Percentiles rank a stretch among this genome's conserved stretches.
Evolutionary conservation across 192 early-diverging fungal species (phyloP).

Genomic region (Mycoemilia scoparia): DNA sequence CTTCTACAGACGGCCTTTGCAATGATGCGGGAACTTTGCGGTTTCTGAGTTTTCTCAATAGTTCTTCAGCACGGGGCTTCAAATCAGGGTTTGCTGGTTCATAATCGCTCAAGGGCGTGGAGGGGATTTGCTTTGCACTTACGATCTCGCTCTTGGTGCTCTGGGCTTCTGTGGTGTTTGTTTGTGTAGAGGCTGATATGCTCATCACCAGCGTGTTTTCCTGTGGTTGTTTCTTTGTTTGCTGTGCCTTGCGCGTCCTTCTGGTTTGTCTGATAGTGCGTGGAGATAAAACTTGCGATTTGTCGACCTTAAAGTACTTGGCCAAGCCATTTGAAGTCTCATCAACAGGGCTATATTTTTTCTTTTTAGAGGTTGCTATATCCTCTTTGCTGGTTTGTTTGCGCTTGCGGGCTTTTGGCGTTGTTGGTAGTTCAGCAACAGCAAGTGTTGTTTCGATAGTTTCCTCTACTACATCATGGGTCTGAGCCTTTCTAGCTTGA

Average conservation of each 20-base stretch:
- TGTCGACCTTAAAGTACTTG: not conserved
- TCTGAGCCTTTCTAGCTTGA: too few relatives aligned
- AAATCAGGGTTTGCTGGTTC: too few relatives aligned
- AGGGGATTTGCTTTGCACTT: too few relatives aligned
- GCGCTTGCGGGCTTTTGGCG: conserved; percentile 9
- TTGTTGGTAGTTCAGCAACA: not conserved
- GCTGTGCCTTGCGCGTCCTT: not conserved
- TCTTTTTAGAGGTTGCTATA: not conserved
- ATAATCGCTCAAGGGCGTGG: too few relatives aligned
- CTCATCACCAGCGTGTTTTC: too few relatives aligned
- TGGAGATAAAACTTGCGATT: not conserved
- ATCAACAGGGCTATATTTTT: not conserved
- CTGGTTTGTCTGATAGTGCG: conserved; percentile 1
- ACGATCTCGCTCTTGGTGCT: too few relatives aligned
- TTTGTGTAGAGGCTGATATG: too few relatives aligned
- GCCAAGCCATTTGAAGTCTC: not conserved
- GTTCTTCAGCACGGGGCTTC: too few relatives aligned
- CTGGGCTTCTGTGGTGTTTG: too few relatives aligned
- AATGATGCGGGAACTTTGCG: too few relatives aligned
- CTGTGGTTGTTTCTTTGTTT: not conserved
- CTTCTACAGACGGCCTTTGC: too few relatives aligned
- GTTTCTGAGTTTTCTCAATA: too few relatives aligned
- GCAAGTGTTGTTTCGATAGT: not conserved
- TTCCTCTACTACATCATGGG: conserved; percentile 5
- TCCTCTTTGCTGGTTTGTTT: conserved; percentile 9